Conservation (phyloP, 495 filamentous ascomycete species). For the Podospora comata region DNA sequence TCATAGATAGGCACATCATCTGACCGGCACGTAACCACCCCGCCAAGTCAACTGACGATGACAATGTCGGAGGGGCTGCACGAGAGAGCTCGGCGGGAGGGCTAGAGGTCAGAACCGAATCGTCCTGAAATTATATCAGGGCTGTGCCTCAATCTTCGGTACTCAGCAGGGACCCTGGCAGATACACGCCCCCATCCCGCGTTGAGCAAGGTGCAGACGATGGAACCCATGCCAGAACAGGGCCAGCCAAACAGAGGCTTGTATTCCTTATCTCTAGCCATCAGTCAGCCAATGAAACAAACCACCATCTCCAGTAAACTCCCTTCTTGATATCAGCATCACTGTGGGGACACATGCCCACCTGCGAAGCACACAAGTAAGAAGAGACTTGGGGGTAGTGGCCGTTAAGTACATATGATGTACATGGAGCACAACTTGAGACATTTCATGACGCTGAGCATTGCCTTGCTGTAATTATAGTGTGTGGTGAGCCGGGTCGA, state of each 20-base stretch:
- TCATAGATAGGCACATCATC: not conserved
- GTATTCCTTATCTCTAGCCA: slow-evolving; percentile 29
- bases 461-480: not conserved
- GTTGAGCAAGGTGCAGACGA: slow-evolving; percentile 16
- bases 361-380: slow-evolving; percentile 1
- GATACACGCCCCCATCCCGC: slow-evolving; percentile 23
- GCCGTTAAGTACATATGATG: not conserved
- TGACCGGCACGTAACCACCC: not conserved
- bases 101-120: not conserved
- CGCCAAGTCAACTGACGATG: not conserved
- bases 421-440: not conserved
- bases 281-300: slow-evolving; percentile 22
- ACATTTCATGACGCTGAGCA: slow-evolving; percentile 9
- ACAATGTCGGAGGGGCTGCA: not conserved
- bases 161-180: slow-evolving; percentile 1
- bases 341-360: slow-evolving; percentile 7
- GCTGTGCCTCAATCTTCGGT: not conserved
- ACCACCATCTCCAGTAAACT: slow-evolving; percentile 8
- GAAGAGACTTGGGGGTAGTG: too few species aligned
- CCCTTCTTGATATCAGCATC: slow-evolving; percentile 23
- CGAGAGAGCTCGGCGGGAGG: not conserved
- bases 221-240: slow-evolving; percentile 17
- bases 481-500: not conserved
- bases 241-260: slow-evolving; percentile 26
- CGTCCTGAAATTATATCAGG: slow-evolving; percentile 2